Percentiles rank a stretch among this genome's conserved stretches.
phyloP scores from a whole-genome alignment of 192 early-diverging fungal genomes.

The Linnemannia zychae region DNA sequence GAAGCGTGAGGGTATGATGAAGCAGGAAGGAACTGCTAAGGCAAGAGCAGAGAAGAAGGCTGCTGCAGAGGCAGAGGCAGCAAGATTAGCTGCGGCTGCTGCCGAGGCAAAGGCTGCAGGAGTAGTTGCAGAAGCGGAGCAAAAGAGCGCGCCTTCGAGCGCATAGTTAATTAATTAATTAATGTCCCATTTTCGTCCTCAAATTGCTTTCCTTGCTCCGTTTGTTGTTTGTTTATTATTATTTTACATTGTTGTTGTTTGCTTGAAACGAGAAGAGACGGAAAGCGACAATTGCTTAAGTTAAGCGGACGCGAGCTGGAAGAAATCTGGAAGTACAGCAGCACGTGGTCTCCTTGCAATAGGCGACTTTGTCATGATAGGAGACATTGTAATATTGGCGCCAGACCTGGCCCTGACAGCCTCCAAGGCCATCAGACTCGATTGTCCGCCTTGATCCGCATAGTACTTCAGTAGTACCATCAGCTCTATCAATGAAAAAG shows the following conservation, averaged over 20 bases:
- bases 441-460: conserved; percentile 29
- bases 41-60: conserved; percentile 7
- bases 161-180: neutral
- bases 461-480: conserved; percentile 32
- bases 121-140: neutral
- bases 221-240: neutral
- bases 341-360: neutral
- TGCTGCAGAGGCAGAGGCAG: conserved; percentile 16
- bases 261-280: neutral
- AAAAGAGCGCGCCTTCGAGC: neutral
- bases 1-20: conserved; percentile 54
- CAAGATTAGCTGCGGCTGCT: neutral
- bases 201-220: neutral
- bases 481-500: conserved; percentile 18
- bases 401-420: conserved; percentile 9
- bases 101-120: neutral
- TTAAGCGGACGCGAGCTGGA: conserved; percentile 13
- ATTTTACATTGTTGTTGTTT: neutral
- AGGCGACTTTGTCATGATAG: neutral
- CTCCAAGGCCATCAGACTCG: conserved; percentile 24
- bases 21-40: conserved; percentile 28
- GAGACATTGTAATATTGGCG: neutral
- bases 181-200: neutral
- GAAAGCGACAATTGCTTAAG: no score
- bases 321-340: conserved; percentile 34